These are phyloP conservation scores for Pyrenochaeta sp. DNA, from an alignment of 2,329 filamentous ascomycete genomes.

Conservation along the genomic window DNA sequence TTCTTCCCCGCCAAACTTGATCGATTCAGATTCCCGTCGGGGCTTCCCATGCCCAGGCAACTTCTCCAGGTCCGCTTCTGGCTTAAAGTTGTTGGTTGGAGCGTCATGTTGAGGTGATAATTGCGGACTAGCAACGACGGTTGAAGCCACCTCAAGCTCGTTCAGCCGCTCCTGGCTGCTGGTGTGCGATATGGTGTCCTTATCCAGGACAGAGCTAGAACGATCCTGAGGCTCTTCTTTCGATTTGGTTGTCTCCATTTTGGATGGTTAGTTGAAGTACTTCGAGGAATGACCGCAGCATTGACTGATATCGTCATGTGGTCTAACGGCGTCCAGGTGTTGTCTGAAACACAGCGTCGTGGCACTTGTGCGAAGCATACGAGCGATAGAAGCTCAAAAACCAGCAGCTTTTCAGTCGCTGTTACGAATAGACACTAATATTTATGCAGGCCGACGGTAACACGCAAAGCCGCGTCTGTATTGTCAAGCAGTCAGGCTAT, in stretches of 20 bases:
- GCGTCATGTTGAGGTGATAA: slow-evolving; percentile 33
- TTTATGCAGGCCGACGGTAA: too few relatives aligned
- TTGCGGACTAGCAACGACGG: slow-evolving; percentile 33
- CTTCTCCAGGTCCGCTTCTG: slow-evolving; percentile 43
- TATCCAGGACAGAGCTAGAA: slow-evolving; percentile 33
- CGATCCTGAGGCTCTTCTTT: slow-evolving; percentile 33
- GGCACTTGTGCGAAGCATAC: not conserved
- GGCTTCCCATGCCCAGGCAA: slow-evolving; percentile 33
- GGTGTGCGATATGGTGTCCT: slow-evolving; percentile 35
- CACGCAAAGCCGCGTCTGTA: not conserved
- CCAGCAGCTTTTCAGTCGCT: not conserved
- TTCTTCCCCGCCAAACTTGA: slow-evolving; percentile 52
- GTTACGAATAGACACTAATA: too few relatives aligned
- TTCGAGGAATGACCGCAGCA: not conserved
- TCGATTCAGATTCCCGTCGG: slow-evolving; percentile 39
- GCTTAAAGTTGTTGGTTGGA: slow-evolving; percentile 38
- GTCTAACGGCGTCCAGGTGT: not conserved
- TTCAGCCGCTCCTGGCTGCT: slow-evolving; percentile 35
- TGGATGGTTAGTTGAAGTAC: not conserved
- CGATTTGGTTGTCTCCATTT: slow-evolving; percentile 31
- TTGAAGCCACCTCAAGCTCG: slow-evolving; percentile 38
- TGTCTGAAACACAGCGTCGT: not conserved
- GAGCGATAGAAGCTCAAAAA: not conserved
- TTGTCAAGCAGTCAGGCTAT: not conserved
- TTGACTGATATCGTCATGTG: not conserved